Base-by-base conservation (phyloP, 495 filamentous ascomycete species). In the Neurospora sp. region DNA sequence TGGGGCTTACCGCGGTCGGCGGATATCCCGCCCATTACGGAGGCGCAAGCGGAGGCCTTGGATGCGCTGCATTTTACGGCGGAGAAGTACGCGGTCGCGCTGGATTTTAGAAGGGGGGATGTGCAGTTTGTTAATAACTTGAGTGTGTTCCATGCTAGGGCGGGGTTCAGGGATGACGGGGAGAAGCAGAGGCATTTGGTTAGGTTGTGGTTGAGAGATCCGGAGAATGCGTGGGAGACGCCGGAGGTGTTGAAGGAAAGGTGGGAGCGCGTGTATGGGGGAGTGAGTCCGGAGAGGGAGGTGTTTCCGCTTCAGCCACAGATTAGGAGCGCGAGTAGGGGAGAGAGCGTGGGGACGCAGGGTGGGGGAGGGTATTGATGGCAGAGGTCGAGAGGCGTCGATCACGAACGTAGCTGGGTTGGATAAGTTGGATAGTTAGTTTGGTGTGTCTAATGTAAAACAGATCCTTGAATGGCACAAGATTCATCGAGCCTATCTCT, bases 1-100 rank as follows among this genome's bases (percentile, higher is more conserved):
- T 81, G 82, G 70, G 82, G 83, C 17, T 82, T 87, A 10, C 88
- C 87, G 10, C 82, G 88, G 10, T 86, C 83, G 0, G 42, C 81
- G 8, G 71, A 81, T 39, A 88, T 91, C 42, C 89, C 90, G 3
- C 84, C 88, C 1, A 89, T 91, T 15, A 88, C 85, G 0, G 88
- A 91, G 78, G 89, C 86, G 0, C 90, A 93, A 76, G 88, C 89
- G 7, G 90, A 92, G 75, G 90, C 90, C 3, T 82, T 92, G 6
- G 90, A 92, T 75, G 84, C 87, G 0, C 71, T 92, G 43, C 88
- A 92, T 74, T 92, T 90, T 77, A 80, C 87, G 0, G 90, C 86
- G 0, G 87, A 89, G 48, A 84, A 86, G 77, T 84, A 86, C 73
- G 81, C 81, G 17, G 80, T 88, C 0, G 77, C 83, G 0, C 79